These are phyloP conservation scores for Didymella glomerata DNA, from an alignment of 2,329 filamentous ascomycete species.

Conservation along the genomic window DNA sequence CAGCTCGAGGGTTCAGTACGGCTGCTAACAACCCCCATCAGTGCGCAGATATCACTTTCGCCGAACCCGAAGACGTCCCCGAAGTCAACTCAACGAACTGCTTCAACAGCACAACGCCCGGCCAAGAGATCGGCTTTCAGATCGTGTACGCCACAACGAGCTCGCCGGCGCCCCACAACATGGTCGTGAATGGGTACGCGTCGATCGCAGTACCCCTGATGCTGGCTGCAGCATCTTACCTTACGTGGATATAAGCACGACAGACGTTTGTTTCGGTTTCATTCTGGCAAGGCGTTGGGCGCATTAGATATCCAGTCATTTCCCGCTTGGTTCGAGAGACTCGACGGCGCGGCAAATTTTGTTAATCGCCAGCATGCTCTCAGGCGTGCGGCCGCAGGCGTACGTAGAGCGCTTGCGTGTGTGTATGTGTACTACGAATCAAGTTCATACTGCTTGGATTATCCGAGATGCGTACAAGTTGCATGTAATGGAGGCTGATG, in stretches of 20 bases:
- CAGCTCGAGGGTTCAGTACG: not conserved
- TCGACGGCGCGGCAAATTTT: constrained; percentile 7
- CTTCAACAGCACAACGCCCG: constrained; percentile 74
- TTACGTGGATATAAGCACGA: constrained; percentile 34
- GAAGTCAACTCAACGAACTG: constrained; percentile 84
- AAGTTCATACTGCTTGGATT: constrained; percentile 3
- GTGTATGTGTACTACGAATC: constrained; percentile 14
- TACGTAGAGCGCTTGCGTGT: constrained; percentile 15
- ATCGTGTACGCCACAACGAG: constrained; percentile 71
- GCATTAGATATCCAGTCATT: constrained; percentile 35
- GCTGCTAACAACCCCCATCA: constrained; percentile 48
- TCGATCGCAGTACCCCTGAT: constrained; percentile 42
- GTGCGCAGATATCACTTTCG: constrained; percentile 96
- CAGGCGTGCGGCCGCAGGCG: constrained; percentile 3
- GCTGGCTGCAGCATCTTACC: constrained; percentile 38
- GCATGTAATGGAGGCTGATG: not conserved
- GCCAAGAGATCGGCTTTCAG: constrained; percentile 70
- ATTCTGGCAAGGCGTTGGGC: constrained; percentile 27
- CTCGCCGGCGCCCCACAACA: constrained; percentile 39
- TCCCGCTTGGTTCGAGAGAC: constrained; percentile 20
- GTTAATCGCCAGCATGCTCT: not conserved
- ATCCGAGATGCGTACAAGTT: not conserved
- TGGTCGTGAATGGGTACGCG: constrained; percentile 37
- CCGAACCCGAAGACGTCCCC: constrained; percentile 76
- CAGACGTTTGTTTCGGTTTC: constrained; percentile 6